These are phyloP conservation scores for Mycena capillaripes DNA, from an alignment of 768 basidiomycete species.

Conservation along the genomic window DNA sequence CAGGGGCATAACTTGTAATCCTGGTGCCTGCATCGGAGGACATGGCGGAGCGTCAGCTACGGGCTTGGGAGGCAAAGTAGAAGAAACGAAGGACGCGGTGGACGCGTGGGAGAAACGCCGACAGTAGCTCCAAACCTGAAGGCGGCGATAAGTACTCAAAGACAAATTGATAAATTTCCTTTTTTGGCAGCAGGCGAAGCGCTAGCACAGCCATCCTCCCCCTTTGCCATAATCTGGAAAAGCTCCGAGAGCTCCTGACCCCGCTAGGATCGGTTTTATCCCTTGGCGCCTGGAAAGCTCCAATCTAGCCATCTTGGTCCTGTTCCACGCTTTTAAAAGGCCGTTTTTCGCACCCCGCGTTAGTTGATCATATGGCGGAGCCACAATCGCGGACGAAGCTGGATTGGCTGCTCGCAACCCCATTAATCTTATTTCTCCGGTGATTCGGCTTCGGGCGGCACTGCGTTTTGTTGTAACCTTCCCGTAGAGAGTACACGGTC, in stretches of 20 bases:
- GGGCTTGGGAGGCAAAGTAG: not conserved
- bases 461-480: not conserved
- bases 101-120: too few relatives aligned
- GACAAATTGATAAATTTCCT: not conserved
- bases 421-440: not conserved
- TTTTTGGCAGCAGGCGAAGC: too few relatives aligned
- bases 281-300: too few relatives aligned
- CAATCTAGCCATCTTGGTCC: conserved; percentile 12
- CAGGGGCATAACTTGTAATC: conserved; percentile 1
- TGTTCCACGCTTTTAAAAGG: not conserved
- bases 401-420: not conserved
- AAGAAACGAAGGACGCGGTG: too few relatives aligned
- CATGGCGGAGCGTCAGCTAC: conserved; percentile 5
- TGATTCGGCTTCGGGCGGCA: not conserved
- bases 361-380: conserved; percentile 12
- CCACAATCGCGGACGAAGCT: not conserved
- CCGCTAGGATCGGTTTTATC: not conserved
- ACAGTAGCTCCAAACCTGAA: too few relatives aligned
- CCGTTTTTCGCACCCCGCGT: not conserved
- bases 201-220: not conserved
- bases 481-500: conserved; percentile 1
- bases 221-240: not conserved
- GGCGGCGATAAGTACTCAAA: too few relatives aligned
- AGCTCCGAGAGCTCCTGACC: not conserved
- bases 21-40: conserved; percentile 13